A percentile compares a stretch with the other conserved stretches of the same genome.
phyloP scores from a whole-genome alignment of 129 eudicot species.

The Pseudognaphalium luteoalbum region DNA sequence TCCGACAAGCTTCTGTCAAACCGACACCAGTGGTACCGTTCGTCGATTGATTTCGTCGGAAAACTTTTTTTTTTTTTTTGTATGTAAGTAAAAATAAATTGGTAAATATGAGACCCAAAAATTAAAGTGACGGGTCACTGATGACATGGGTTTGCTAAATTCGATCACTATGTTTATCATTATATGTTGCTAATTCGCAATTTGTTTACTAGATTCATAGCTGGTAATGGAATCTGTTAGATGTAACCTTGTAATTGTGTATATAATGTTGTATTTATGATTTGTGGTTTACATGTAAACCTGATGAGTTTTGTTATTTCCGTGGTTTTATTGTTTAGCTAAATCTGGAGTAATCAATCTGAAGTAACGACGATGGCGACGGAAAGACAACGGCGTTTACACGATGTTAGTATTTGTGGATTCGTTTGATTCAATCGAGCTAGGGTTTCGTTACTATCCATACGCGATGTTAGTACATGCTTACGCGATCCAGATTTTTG shows the following conservation, averaged over 20 bases:
- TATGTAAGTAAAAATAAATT: no score
- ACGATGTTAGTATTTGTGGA: slow-evolving; percentile 34
- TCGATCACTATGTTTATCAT: slow-evolving; percentile 3
- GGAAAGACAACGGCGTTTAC: slow-evolving; percentile 26
- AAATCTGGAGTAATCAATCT: slow-evolving; percentile 15
- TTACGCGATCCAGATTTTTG: no score
- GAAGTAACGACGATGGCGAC: slow-evolving; percentile 22
- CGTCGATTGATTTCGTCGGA: no score
- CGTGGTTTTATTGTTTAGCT: slow-evolving; percentile 4
- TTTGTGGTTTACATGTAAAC: background rate
- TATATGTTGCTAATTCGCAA: background rate
- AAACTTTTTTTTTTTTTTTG: no score
- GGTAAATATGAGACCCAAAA: no score
- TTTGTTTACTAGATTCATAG: background rate
- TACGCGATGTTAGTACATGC: no score
- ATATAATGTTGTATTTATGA: slow-evolving; percentile 7
- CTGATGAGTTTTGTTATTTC: slow-evolving; percentile 12
- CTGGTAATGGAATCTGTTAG: background rate
- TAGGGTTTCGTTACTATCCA: no score
- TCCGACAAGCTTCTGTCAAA: no score
- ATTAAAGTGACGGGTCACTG: no score
- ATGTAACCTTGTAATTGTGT: background rate
- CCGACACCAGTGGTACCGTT: no score
- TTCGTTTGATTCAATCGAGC: no score
- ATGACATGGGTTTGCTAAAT: background rate